Evolutionary conservation across 306 rosid species (phyloP), one percentile per base, ranked within the genome.

Genomic region (Echinosophora koreensis): DNA sequence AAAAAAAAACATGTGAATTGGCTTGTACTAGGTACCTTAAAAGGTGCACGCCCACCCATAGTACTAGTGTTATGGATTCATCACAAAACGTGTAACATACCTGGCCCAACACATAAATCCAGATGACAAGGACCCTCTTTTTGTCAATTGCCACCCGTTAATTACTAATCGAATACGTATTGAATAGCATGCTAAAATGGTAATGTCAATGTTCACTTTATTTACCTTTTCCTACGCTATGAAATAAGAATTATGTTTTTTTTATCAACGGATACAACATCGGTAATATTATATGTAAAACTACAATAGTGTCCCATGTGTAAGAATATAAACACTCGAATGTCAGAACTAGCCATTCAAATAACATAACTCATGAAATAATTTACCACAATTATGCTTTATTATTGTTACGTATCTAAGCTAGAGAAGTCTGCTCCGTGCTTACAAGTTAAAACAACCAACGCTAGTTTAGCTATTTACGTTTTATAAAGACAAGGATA

Each of bases 61-160:
- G 4, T 17, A 66, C 67, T 3, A 68, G 22, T 46, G 44, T 17
- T 2, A 17, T 37, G 12, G 69, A 58, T 32, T 2, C 10, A 47
- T 35, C 51, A 13, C 27, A 54, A 55, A 49, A 63, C 79, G 79
- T 71, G 80, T 67, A 76, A 64, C 63, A 64, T 47, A 7, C 13
- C 50, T 59, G 47, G 34, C 73, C 82, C 62, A 49, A 56, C 76
- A 71, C 51, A 8, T 1, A 9, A n/a, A 17, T 30, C 30, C 10
- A 10, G 27, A 4, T 50, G 38, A 50, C 52, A 56, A 41, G 52
- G 35, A 66, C 39, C 42, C 4, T 6, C 8, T 10, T 5, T 32
- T 35, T 2, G 2, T 61, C 2, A 4, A 18, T 27, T 63, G 50
- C 47, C 8, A 61, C 28, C 10, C 5, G 5, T 15, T 0, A 55